Conservation (phyloP, 768 basidiomycete genomes). For the Podaxis sp. region DNA sequence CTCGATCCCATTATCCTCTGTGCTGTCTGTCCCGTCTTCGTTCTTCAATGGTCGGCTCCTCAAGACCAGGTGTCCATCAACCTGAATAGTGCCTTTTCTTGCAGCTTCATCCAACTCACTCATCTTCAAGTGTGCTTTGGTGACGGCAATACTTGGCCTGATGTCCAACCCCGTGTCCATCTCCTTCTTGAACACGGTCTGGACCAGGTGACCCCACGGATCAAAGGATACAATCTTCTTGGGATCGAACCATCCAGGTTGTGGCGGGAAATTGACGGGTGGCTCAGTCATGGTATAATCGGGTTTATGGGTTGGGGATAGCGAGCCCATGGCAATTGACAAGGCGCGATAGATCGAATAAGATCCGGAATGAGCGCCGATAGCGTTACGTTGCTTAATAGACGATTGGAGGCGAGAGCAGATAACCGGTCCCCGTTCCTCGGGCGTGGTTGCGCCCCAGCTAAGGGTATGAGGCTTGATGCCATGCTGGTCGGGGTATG, state of each 20-base stretch:
- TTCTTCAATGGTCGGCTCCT: conserved; percentile 63
- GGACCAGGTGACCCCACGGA: conserved; percentile 90
- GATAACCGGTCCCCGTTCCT: conserved; percentile 80
- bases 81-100: conserved; percentile 62
- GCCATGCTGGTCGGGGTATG: conserved; percentile 93
- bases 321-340: conserved; percentile 86
- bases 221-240: conserved; percentile 89
- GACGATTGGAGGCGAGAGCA: conserved; percentile 82
- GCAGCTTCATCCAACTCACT: conserved; percentile 87
- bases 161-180: conserved; percentile 77
- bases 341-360: conserved; percentile 96
- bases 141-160: conserved; percentile 90
- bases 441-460: conserved; percentile 76
- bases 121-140: conserved; percentile 92
- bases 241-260: conserved; percentile 75
- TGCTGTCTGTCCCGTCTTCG: conserved; percentile 57
- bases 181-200: conserved; percentile 63
- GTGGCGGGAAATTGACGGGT: conserved; percentile 74
- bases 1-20: conserved; percentile 72
- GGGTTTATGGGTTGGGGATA: conserved; percentile 77
- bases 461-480: conserved; percentile 75
- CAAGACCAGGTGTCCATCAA: conserved; percentile 85
- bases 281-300: conserved; percentile 85
- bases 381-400: conserved; percentile 89
- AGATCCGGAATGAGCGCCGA: conserved; percentile 91